phyloP scores from a whole-genome alignment of 352 stramenopile species.

The Globisporangium barbulae region DNA sequence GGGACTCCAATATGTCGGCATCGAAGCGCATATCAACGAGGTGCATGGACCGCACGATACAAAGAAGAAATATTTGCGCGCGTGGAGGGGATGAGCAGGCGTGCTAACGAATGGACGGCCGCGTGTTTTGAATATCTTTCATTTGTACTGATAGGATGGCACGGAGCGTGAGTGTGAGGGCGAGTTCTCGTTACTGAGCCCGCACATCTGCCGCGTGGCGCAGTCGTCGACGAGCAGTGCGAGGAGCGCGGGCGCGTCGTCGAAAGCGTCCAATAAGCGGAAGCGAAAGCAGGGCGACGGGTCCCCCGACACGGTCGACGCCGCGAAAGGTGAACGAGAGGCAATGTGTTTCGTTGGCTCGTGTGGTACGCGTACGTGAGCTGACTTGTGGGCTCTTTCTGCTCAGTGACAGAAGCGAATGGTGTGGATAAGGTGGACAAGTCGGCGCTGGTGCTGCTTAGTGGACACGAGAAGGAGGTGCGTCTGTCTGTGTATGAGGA shows the following conservation, averaged over 20 bases:
- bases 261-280: slow-evolving; percentile 75
- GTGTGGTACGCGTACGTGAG: background rate
- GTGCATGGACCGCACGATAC: slow-evolving; percentile 20
- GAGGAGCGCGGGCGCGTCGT: slow-evolving; percentile 26
- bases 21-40: slow-evolving; percentile 90
- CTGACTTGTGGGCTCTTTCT: slow-evolving; percentile 8
- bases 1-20: slow-evolving; percentile 93
- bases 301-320: slow-evolving; percentile 59
- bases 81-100: slow-evolving; percentile 8
- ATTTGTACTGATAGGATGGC: slow-evolving; percentile 52
- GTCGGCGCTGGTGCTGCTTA: slow-evolving; percentile 60
- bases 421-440: slow-evolving; percentile 65
- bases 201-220: slow-evolving; percentile 86
- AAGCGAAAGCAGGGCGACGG: slow-evolving; percentile 73
- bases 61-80: background rate
- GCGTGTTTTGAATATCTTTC: background rate
- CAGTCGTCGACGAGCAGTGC: slow-evolving; percentile 73
- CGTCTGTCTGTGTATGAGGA: background rate
- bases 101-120: background rate
- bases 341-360: background rate
- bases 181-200: slow-evolving; percentile 91
- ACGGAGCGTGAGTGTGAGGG: slow-evolving; percentile 83
- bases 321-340: slow-evolving; percentile 47
- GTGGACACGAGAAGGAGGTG: slow-evolving; percentile 81
- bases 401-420: slow-evolving; percentile 47